Percentiles rank a stretch among this genome's conserved stretches.
Conservation (phyloP, 352 stramenopile genomes). For the Aphanomyces euteiches region DNA sequence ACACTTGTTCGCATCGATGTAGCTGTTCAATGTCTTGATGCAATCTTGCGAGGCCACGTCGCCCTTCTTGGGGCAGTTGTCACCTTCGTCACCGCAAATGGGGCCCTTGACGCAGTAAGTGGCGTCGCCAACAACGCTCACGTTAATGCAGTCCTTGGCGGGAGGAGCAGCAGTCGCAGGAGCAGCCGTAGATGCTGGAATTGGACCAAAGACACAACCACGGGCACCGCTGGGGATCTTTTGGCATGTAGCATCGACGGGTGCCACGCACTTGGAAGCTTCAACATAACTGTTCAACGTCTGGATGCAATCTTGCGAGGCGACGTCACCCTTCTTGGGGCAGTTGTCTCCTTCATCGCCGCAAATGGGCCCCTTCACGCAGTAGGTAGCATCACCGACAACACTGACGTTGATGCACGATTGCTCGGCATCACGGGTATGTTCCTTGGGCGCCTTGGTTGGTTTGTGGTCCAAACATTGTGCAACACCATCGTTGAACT, state of each 20-base stretch:
- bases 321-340: conserved; percentile 27
- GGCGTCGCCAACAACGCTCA: too few relatives aligned
- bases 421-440: not conserved
- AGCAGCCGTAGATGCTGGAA: not conserved
- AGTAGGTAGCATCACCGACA: conserved; percentile 28
- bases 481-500: too few relatives aligned
- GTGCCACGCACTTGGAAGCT: conserved; percentile 35
- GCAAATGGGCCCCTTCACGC: conserved; percentile 9
- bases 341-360: conserved; percentile 11
- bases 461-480: too few relatives aligned
- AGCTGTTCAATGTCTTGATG: too few relatives aligned
- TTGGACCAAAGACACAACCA: conserved; percentile 39
- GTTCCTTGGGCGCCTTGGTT: too few relatives aligned
- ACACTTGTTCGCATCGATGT: too few relatives aligned
- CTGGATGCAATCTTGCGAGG: conserved; percentile 35
- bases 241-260: conserved; percentile 43
- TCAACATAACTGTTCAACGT: conserved; percentile 33
- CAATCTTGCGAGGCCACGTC: too few relatives aligned
- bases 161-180: not conserved
- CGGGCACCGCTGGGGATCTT: conserved; percentile 33
- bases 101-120: too few relatives aligned
- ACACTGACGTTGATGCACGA: conserved; percentile 19
- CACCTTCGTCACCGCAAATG: too few relatives aligned
- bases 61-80: too few relatives aligned
- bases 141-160: not conserved